Conservation (phyloP, 2,329 filamentous ascomycete genomes). For the Chaetomium olivaceum region DNA sequence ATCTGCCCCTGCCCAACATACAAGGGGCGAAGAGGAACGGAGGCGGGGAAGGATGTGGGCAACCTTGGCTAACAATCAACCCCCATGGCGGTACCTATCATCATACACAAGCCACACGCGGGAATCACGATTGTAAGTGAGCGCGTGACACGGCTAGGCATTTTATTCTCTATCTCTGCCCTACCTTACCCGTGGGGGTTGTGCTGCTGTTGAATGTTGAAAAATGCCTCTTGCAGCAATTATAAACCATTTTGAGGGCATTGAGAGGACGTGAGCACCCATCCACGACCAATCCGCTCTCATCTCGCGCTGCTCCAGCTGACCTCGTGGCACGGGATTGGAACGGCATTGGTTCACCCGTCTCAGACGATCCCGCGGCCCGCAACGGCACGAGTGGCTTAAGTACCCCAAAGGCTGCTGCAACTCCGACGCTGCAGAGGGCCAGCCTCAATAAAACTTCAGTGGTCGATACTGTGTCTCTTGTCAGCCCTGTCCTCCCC, state of each 20-base stretch:
- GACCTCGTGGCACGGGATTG: constrained; percentile 24
- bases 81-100: constrained; percentile 6
- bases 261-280: background rate
- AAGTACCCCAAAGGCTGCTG: constrained; percentile 14
- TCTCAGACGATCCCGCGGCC: constrained; percentile 13
- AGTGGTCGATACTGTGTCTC: constrained; percentile 35
- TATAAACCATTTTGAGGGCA: constrained; percentile 6
- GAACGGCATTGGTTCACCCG: constrained; percentile 23
- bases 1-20: background rate
- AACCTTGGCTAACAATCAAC: background rate
- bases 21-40: background rate
- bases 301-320: background rate
- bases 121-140: background rate
- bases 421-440: constrained; percentile 11
- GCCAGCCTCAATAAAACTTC: constrained; percentile 7
- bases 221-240: constrained; percentile 22
- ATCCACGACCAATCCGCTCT: constrained; percentile 14
- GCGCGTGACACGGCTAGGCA: constrained; percentile 12
- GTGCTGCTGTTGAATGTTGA: background rate
- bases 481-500: constrained; percentile 34
- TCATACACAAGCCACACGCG: background rate
- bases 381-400: constrained; percentile 19
- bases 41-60: background rate
- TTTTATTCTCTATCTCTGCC: constrained; percentile 13
- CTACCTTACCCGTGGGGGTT: constrained; percentile 11